A percentile compares a stretch with the other conserved stretches of the same genome.
Conservation (phyloP, 768 basidiomycete genomes). For the Rossbeevera mucosa region DNA sequence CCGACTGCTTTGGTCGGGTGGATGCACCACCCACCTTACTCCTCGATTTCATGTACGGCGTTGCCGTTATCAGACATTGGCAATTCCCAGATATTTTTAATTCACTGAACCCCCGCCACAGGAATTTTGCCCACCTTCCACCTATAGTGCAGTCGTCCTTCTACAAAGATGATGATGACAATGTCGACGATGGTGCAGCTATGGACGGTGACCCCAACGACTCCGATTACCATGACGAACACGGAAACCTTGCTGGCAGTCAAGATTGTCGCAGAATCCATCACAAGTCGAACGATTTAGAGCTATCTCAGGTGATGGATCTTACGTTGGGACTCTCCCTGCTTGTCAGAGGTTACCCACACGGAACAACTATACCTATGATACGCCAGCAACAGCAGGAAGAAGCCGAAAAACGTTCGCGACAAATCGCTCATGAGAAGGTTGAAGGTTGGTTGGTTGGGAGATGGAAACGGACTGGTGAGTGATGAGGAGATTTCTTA, state of each 20-base stretch:
- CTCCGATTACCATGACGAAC: background rate
- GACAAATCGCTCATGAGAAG: background rate
- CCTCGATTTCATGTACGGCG: background rate
- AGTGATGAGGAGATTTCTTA: too few species aligned
- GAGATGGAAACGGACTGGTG: too few species aligned
- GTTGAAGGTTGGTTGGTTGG: background rate
- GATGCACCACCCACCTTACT: background rate
- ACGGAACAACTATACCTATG: constrained; percentile 32
- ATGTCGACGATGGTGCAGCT: too few species aligned
- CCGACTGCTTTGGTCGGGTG: background rate
- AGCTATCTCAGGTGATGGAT: constrained; percentile 24
- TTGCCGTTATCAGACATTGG: background rate
- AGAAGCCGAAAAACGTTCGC: background rate
- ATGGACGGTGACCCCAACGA: background rate
- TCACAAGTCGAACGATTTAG: background rate
- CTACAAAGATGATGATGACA: too few species aligned
- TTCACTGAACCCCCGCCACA: background rate
- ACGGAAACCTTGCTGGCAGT: fast-evolving
- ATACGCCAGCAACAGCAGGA: background rate
- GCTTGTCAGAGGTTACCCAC: constrained; percentile 96
- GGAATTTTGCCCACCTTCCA: background rate
- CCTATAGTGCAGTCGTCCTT: background rate
- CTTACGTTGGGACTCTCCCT: constrained; percentile 95
- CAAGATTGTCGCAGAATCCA: background rate
- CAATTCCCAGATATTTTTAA: fast-evolving